Percentiles rank a stretch among this genome's conserved stretches.
Evolutionary conservation across 306 rosid genomes (phyloP).

Genomic region (Prunus armeniaca): DNA sequence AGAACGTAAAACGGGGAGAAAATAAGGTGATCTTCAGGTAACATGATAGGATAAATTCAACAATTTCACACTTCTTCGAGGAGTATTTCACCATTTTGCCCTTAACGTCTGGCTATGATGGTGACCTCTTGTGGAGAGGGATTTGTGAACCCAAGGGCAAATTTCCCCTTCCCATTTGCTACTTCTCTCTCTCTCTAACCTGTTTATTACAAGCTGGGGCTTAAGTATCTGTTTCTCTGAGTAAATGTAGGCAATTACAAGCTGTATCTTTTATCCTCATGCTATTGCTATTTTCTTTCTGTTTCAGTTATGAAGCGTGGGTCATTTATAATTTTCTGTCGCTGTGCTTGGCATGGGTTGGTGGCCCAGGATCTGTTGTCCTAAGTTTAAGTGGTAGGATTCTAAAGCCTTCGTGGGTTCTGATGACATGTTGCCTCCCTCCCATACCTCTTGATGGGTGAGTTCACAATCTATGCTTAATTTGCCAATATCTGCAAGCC

Average conservation of each 20-base stretch:
- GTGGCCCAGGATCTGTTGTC: constrained; percentile 98
- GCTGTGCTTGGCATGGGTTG: constrained; percentile 96
- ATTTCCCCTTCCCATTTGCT: neutral
- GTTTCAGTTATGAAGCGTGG: constrained; percentile 95
- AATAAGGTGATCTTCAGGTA: neutral
- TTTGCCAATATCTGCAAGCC: neutral
- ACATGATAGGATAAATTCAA: too few species aligned
- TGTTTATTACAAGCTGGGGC: neutral
- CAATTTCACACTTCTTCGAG: too few species aligned
- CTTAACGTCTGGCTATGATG: neutral
- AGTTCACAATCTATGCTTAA: constrained; percentile 27
- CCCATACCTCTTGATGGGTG: constrained; percentile 93
- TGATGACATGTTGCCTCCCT: constrained; percentile 95
- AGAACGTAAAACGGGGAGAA: neutral
- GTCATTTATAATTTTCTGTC: constrained; percentile 92
- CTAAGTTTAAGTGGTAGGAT: constrained; percentile 84
- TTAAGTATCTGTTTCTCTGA: neutral
- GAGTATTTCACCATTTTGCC: neutral
- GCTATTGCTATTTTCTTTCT: constrained; percentile 7
- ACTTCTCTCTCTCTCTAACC: neutral
- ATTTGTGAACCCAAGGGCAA: neutral
- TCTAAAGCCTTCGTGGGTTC: constrained; percentile 75
- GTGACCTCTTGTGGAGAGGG: neutral
- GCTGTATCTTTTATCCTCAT: constrained; percentile 6
- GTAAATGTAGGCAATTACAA: neutral